These are phyloP conservation scores for Trichocladium antarcticum DNA, from an alignment of 495 filamentous ascomycete species.

Conservation along the genomic window DNA sequence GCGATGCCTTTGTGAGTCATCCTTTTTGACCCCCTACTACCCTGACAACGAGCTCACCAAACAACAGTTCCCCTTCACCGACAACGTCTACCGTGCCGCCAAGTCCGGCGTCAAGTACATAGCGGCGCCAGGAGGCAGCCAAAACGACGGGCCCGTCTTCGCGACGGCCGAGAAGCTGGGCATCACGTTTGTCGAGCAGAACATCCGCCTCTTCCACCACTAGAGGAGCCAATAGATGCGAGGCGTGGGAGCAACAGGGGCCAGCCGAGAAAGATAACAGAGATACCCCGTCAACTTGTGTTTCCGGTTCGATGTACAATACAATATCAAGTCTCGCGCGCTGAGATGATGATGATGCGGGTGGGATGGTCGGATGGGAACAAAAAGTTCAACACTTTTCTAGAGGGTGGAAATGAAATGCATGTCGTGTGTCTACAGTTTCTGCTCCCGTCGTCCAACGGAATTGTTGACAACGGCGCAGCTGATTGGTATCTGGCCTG, in stretches of 20 bases:
- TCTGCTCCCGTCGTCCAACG: no score
- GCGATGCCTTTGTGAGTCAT: slow-evolving; percentile 80
- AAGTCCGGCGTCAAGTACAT: slow-evolving; percentile 91
- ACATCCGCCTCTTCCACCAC: slow-evolving; percentile 80
- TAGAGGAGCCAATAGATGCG: slow-evolving; percentile 28
- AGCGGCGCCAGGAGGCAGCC: slow-evolving; percentile 83
- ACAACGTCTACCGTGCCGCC: slow-evolving; percentile 87
- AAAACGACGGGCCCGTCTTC: slow-evolving; percentile 82
- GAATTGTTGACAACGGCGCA: no score
- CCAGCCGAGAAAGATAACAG: not conserved
- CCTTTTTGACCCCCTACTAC: not conserved
- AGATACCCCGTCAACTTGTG: slow-evolving; percentile 11
- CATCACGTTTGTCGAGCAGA: slow-evolving; percentile 85
- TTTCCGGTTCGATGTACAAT: slow-evolving; percentile 9
- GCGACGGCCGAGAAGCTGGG: slow-evolving; percentile 87
- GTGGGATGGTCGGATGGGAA: not conserved
- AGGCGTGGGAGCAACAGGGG: no score
- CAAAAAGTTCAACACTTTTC: slow-evolving; percentile 19
- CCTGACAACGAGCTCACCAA: slow-evolving; percentile 1
- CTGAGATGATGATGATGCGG: not conserved
- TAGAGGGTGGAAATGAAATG: slow-evolving; percentile 7
- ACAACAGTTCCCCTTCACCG: slow-evolving; percentile 87
- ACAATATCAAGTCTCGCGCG: not conserved
- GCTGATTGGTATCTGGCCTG: not conserved
- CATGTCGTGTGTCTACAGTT: not conserved